Conservation (phyloP, 1,284 basidiomycete species). For the Coniophora puteana region DNA sequence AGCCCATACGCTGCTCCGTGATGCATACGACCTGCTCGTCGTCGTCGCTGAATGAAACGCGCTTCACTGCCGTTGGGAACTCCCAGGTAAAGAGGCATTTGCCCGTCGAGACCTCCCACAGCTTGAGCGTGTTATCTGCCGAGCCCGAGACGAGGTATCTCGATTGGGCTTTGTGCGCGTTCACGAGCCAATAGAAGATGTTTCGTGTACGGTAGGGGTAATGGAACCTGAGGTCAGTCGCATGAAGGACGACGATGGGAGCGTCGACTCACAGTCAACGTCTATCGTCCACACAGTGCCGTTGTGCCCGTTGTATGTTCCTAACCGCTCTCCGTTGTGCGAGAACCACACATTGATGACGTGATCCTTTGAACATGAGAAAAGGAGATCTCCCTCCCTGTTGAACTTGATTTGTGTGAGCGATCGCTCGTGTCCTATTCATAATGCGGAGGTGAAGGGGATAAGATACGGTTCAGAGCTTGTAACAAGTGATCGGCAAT, state of each 20-base stretch:
- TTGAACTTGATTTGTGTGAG: constrained; percentile 98
- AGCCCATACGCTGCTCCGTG: constrained; percentile 96
- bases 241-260: constrained; percentile 6
- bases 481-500: not conserved
- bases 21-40: constrained; percentile 87
- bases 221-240: not conserved
- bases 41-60: constrained; percentile 88
- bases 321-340: constrained; percentile 97
- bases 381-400: constrained; percentile 92
- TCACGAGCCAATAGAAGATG: constrained; percentile 7
- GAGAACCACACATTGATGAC: constrained; percentile 97
- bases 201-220: constrained; percentile 1
- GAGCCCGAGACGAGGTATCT: constrained; percentile 86
- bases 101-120: constrained; percentile 90
- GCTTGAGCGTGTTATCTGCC: constrained; percentile 87
- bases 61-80: constrained; percentile 96
- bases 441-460: not conserved
- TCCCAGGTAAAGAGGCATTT: constrained; percentile 95
- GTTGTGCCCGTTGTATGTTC: constrained; percentile 96
- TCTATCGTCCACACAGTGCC: constrained; percentile 97
- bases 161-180: constrained; percentile 73
- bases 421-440: constrained; percentile 97
- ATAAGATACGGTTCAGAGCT: constrained; percentile 6
- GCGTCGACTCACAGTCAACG: constrained; percentile 77
- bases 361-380: constrained; percentile 95